Percentiles rank a stretch among this genome's conserved stretches.
phyloP scores from a whole-genome alignment of 2,329 filamentous ascomycete genomes.

The Rhynchosporium secalis region DNA sequence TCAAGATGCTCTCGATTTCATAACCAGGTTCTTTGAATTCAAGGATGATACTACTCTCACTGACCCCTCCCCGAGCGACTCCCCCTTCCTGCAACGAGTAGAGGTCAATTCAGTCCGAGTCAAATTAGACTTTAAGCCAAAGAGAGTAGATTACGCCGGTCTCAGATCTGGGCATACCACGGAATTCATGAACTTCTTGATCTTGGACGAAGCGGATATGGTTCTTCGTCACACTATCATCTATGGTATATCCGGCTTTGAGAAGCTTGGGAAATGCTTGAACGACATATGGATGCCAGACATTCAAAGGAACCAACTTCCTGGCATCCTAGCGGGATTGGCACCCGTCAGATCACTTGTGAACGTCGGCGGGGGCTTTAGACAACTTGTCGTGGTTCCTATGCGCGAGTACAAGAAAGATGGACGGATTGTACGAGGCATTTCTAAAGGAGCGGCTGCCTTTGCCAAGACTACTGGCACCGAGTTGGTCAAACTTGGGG shows the following conservation, averaged over 20 bases:
- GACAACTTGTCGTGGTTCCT: conserved; percentile 83
- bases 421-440: conserved; percentile 84
- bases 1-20: conserved; percentile 95
- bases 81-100: conserved; percentile 84
- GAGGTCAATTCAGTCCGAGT: conserved; percentile 83
- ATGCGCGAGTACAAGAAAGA: conserved; percentile 93
- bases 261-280: conserved; percentile 82
- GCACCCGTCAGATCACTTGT: conserved; percentile 88
- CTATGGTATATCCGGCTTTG: conserved; percentile 88
- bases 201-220: conserved; percentile 86
- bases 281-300: conserved; percentile 98
- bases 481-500: conserved; percentile 90
- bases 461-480: conserved; percentile 94
- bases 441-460: conserved; percentile 84
- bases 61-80: conserved; percentile 63
- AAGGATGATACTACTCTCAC: conserved; percentile 70
- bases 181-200: conserved; percentile 98
- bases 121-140: conserved; percentile 95
- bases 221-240: conserved; percentile 85
- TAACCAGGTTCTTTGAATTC: conserved; percentile 97
- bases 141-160: conserved; percentile 93
- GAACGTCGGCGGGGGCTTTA: conserved; percentile 85
- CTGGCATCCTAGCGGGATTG: conserved; percentile 82
- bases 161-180: conserved; percentile 91
- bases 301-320: conserved; percentile 84